Evolutionary conservation across 257 asterid species (phyloP), one percentile per base, ranked within the genome.

Genomic region (Catharanthus roseus): DNA sequence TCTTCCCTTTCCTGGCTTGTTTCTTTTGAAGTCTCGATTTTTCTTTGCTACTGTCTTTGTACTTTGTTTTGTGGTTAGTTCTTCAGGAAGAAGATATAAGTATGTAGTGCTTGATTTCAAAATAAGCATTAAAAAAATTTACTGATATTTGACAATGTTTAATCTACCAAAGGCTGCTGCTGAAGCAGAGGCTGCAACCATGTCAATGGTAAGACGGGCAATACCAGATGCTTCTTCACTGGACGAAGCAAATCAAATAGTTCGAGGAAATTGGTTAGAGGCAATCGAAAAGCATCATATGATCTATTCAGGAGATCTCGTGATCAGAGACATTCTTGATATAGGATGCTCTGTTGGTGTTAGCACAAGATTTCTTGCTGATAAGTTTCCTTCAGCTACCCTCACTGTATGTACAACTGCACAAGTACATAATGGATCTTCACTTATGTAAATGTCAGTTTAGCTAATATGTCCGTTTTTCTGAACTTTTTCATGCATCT

Each of bases 261-360:
- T 93, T 24, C 90, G 98, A 2, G 98, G 97, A 44, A 93, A 90
- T 74, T 93, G 97, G 97, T 92, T 93, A 47, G 81, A 89, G 39
- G 96, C 92, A 19, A 87, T 89, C 26, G 96, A 87, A 70, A 79
- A 58, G 71, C 98, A 93, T 77, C 92, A 87, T 69, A 51, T 77
- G 60, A 76, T 82, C 68, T 76, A 84, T 80, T 86, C 97, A 23
- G 72, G 77, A 77, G 79, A 65, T 65, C 69, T 77, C 11, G 51
- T 55, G 65, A 74, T 93, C 45, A 53, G 73, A 42, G 89, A 90
- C 71, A 80, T 90, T 82, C 89, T 93, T 50, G 97, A 90, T 74
- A 84, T 90, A 67, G 98, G 98, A 77, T 93, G 98, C 79, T 93
- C 98, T 3, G 92, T 86, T 78, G 98, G 98, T 65, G 89, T 93